A percentile compares a stretch with the other conserved stretches of the same genome.
phyloP scores from a whole-genome alignment of 805 yeast species.

The Candida ulmi region DNA sequence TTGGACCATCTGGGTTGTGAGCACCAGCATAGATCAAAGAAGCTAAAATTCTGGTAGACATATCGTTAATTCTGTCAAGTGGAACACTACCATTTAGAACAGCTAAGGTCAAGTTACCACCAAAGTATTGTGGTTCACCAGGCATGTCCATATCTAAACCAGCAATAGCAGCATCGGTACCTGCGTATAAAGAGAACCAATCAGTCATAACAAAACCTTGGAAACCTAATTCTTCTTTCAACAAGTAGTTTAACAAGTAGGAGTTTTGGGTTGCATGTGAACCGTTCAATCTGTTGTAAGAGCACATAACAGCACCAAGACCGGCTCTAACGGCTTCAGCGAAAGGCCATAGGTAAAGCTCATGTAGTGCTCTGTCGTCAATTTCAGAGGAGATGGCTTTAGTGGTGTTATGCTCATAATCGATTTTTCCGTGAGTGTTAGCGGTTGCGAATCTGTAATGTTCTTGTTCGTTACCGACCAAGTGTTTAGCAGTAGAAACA shows the following conservation, averaged over 20 bases:
- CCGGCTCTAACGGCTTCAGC: constrained; percentile 45
- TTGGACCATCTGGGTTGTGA: constrained; percentile 35
- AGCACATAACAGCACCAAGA: constrained; percentile 50
- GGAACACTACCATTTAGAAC: constrained; percentile 35
- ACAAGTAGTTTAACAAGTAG: constrained; percentile 34
- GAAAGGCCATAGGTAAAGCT: constrained; percentile 53
- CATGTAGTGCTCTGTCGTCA: constrained; percentile 51
- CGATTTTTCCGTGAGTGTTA: constrained; percentile 35
- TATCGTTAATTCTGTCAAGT: constrained; percentile 37
- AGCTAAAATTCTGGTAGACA: constrained; percentile 39
- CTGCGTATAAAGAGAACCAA: constrained; percentile 50
- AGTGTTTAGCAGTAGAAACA: constrained; percentile 51
- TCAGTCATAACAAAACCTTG: constrained; percentile 51
- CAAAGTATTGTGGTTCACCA: constrained; percentile 47
- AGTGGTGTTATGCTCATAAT: constrained; percentile 31
- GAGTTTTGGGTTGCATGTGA: constrained; percentile 42
- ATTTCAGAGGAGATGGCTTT: constrained; percentile 43
- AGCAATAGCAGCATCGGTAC: constrained; percentile 38
- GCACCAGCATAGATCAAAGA: constrained; percentile 38
- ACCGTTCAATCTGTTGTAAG: constrained; percentile 56
- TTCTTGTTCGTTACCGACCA: constrained; percentile 54
- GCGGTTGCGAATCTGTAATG: constrained; percentile 47
- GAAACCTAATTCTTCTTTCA: constrained; percentile 49
- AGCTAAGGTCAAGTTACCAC: constrained; percentile 37
- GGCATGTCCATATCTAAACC: constrained; percentile 63